Evolutionary conservation across 345 rosid species (phyloP).

Genomic region (Isatis tinctoria): DNA sequence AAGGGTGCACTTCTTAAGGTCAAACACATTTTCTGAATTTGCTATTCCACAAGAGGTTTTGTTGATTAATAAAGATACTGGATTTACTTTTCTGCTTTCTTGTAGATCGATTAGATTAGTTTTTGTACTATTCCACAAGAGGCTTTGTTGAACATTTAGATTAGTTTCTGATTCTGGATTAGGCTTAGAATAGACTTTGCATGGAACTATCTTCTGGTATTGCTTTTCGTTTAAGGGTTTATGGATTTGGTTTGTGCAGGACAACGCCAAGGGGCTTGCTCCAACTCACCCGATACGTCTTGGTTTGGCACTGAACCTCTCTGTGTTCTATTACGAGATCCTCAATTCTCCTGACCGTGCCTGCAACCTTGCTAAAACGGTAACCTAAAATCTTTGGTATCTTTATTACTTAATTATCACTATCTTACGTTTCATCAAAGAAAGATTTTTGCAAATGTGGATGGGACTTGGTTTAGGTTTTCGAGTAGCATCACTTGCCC

Average conservation of each 20-base stretch:
- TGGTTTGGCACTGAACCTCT: conserved; percentile 81
- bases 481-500: background rate
- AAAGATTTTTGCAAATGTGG: background rate
- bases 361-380: conserved; percentile 86
- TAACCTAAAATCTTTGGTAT: no score
- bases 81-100: no score
- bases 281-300: conserved; percentile 90
- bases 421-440: background rate
- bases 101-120: no score
- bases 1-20: background rate
- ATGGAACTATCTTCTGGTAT: no score
- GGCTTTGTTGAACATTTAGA: no score
- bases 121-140: no score
- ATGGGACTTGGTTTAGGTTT: background rate
- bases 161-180: background rate
- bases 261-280: conserved; percentile 69
- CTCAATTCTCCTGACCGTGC: conserved; percentile 88
- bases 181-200: background rate
- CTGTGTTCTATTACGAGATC: conserved; percentile 83
- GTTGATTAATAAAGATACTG: no score
- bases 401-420: no score
- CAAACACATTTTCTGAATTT: background rate
- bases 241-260: conserved; percentile 34
- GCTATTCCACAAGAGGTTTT: background rate
- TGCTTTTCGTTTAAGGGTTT: no score